A percentile compares a stretch with the other conserved stretches of the same genome.
Conservation (phyloP, 2,329 filamentous ascomycete species). For the Paecilomyces dactylethromorphus region DNA sequence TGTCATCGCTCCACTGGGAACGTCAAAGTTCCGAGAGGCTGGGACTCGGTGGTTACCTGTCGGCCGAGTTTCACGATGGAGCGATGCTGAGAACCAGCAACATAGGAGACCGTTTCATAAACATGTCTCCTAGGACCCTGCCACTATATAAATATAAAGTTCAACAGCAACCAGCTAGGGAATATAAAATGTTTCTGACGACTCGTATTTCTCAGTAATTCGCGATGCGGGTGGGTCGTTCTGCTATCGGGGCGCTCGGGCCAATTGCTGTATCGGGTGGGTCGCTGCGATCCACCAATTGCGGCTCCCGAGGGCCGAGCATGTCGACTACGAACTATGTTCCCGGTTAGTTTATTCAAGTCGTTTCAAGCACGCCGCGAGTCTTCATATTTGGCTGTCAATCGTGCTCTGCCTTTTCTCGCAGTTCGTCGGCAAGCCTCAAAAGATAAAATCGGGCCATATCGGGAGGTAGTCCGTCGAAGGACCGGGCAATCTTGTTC, state of each 20-base stretch:
- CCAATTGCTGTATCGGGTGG: background rate
- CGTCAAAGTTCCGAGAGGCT: background rate
- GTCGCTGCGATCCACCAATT: background rate
- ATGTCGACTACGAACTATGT: too few relatives aligned
- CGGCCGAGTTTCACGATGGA: background rate
- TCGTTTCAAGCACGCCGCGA: background rate
- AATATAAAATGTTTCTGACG: background rate
- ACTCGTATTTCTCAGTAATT: background rate
- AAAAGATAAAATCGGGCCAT: constrained; percentile 69
- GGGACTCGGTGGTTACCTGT: background rate
- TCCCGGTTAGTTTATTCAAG: background rate
- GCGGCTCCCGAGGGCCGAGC: background rate
- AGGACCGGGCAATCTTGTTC: constrained; percentile 49
- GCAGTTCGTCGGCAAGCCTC: constrained; percentile 64
- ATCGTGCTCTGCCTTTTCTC: constrained; percentile 17
- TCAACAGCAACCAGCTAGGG: too few relatives aligned
- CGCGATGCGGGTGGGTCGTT: background rate
- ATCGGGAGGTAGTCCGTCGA: constrained; percentile 53
- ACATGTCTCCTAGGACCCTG: too few relatives aligned
- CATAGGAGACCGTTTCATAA: background rate
- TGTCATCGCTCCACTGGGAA: background rate
- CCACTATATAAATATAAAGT: too few relatives aligned
- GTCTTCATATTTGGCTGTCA: background rate
- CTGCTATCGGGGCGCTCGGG: background rate
- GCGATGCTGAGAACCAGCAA: background rate